These are phyloP conservation scores for Trichoderma endophyticum DNA, from an alignment of 2,329 filamentous ascomycete species.

Conservation along the genomic window DNA sequence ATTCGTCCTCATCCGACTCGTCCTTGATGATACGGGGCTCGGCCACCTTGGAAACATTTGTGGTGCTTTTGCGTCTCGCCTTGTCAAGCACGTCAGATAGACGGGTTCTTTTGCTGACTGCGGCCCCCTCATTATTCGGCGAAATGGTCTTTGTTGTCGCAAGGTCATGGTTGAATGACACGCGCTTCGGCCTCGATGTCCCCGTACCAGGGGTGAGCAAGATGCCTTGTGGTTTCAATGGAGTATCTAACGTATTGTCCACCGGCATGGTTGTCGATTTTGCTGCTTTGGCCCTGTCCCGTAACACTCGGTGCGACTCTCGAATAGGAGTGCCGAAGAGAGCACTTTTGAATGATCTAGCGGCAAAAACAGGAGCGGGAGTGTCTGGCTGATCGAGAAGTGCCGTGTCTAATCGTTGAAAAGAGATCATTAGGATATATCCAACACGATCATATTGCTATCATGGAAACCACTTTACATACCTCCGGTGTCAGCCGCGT, in stretches of 20 bases:
- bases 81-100: constrained; percentile 47
- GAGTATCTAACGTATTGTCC: constrained; percentile 40
- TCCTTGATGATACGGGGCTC: constrained; percentile 20
- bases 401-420: constrained; percentile 36
- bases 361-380: constrained; percentile 64
- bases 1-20: constrained; percentile 48
- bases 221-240: constrained; percentile 55
- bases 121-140: background rate
- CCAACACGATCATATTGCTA: background rate
- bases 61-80: constrained; percentile 31
- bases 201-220: constrained; percentile 62
- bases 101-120: constrained; percentile 38
- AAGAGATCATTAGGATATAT: background rate
- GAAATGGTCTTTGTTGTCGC: constrained; percentile 28
- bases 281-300: constrained; percentile 24
- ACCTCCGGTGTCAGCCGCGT: constrained; percentile 32
- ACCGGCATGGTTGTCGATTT: constrained; percentile 10
- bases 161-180: constrained; percentile 59
- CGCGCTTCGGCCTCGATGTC: constrained; percentile 59
- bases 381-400: constrained; percentile 60
- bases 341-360: constrained; percentile 61
- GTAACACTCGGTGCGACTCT: constrained; percentile 33
- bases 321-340: constrained; percentile 58
- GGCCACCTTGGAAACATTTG: constrained; percentile 27
- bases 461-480: constrained; percentile 13